Percentiles rank a stretch among this genome's conserved stretches.
Conservation (phyloP, 768 basidiomycete genomes). For the Leucosporidium creatinivorum region DNA sequence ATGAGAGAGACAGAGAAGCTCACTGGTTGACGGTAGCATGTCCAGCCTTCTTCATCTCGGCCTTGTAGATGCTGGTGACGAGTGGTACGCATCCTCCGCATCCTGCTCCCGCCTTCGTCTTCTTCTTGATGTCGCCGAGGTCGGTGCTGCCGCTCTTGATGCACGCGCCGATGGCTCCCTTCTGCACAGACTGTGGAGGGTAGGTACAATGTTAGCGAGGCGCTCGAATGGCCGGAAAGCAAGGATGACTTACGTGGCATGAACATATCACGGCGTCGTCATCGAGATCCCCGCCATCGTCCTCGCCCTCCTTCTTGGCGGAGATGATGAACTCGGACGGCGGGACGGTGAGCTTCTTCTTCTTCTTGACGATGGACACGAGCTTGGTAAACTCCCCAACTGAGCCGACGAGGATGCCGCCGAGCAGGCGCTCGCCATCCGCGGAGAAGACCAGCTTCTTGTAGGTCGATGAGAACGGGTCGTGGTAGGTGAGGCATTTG, state of each 20-base stretch:
- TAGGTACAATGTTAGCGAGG: not conserved
- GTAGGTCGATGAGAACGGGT: constrained; percentile 64
- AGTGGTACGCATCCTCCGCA: constrained; percentile 69
- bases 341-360: constrained; percentile 60
- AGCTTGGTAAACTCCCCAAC: constrained; percentile 62
- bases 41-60: constrained; percentile 63
- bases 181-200: constrained; percentile 52
- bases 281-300: constrained; percentile 60
- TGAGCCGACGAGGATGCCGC: constrained; percentile 76
- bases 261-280: constrained; percentile 66
- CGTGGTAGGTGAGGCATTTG: constrained; percentile 60
- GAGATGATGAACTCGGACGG: constrained; percentile 64
- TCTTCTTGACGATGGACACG: constrained; percentile 63
- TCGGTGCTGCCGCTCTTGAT: constrained; percentile 50
- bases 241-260: constrained; percentile 56
- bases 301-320: constrained; percentile 49
- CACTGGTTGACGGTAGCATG: constrained; percentile 51
- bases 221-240: too few species aligned
- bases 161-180: constrained; percentile 52
- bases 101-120: constrained; percentile 59
- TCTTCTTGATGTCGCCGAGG: constrained; percentile 54
- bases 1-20: not conserved
- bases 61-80: constrained; percentile 49
- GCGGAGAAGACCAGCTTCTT: constrained; percentile 66
- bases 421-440: constrained; percentile 63